Conservation (phyloP, 2,329 filamentous ascomycete species). For the Elsinoe arachidis region DNA sequence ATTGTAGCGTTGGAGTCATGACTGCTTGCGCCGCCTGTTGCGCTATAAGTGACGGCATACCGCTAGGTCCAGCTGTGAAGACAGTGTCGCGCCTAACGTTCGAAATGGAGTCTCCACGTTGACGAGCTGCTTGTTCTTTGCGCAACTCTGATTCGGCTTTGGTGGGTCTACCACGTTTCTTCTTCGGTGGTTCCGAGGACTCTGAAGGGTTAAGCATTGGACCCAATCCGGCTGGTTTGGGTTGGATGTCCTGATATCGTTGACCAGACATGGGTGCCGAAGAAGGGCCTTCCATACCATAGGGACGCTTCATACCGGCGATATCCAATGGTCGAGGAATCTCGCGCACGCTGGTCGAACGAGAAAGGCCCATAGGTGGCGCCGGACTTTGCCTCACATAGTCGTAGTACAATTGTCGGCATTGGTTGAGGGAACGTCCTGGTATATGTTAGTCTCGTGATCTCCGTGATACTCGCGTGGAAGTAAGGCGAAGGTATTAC, state of each 20-base stretch:
- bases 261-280: conserved; percentile 24
- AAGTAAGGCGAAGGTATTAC: conserved; percentile 16
- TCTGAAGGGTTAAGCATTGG: neutral
- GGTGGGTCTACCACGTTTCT: conserved; percentile 41
- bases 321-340: conserved; percentile 10
- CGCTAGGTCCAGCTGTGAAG: conserved; percentile 3
- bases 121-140: conserved; percentile 33
- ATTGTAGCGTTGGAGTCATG: conserved; percentile 1
- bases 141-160: conserved; percentile 40
- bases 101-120: conserved; percentile 32
- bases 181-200: conserved; percentile 27
- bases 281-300: conserved; percentile 22
- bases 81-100: conserved; percentile 17
- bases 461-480: neutral
- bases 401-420: conserved; percentile 22
- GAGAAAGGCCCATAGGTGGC: conserved; percentile 9
- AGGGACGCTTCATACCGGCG: conserved; percentile 21
- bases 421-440: conserved; percentile 29
- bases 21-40: conserved; percentile 12
- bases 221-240: conserved; percentile 29
- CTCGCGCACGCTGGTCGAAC: conserved; percentile 15
- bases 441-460: conserved; percentile 15
- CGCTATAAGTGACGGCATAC: neutral
- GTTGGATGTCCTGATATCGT: conserved; percentile 33
- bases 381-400: conserved; percentile 5